These are phyloP conservation scores for Pseudogymnoascus sp. DNA, from an alignment of 2,329 filamentous ascomycete species.

Conservation along the genomic window DNA sequence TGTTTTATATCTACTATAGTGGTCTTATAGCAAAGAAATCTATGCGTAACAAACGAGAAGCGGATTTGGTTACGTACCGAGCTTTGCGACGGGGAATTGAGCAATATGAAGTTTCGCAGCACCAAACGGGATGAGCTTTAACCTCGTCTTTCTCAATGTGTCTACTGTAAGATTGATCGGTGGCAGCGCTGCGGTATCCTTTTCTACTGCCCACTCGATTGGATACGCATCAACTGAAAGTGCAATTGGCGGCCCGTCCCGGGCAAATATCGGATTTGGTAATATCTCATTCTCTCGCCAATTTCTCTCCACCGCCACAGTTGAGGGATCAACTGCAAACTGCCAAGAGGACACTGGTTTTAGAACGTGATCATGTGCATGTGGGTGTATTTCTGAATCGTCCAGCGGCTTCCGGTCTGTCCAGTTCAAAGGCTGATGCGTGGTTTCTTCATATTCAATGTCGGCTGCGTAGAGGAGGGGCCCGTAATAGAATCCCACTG, in stretches of 20 bases:
- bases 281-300: constrained; percentile 13
- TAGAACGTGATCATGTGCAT: constrained; percentile 30
- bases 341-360: constrained; percentile 26
- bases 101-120: constrained; percentile 39
- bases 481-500: constrained; percentile 36
- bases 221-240: constrained; percentile 32
- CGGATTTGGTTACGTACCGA: constrained; percentile 11
- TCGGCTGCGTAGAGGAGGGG: constrained; percentile 36
- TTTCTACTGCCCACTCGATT: constrained; percentile 31
- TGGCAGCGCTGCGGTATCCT: constrained; percentile 29
- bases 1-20: too few relatives aligned
- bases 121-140: constrained; percentile 38
- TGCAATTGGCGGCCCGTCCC: constrained; percentile 28
- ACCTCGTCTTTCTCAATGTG: constrained; percentile 28
- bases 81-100: constrained; percentile 30
- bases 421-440: constrained; percentile 19
- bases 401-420: constrained; percentile 23
- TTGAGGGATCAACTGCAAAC: constrained; percentile 28
- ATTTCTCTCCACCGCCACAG: constrained; percentile 27
- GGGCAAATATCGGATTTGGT: constrained; percentile 25
- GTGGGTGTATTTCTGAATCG: constrained; percentile 12
- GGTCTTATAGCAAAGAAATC: neutral
- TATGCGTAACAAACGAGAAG: neutral
- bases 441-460: constrained; percentile 25
- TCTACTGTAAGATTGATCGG: constrained; percentile 27